Percentiles rank a stretch among this genome's conserved stretches.
These are phyloP conservation scores for Pichia kluyveri DNA, from an alignment of 805 yeast species.

Conservation along the genomic window DNA sequence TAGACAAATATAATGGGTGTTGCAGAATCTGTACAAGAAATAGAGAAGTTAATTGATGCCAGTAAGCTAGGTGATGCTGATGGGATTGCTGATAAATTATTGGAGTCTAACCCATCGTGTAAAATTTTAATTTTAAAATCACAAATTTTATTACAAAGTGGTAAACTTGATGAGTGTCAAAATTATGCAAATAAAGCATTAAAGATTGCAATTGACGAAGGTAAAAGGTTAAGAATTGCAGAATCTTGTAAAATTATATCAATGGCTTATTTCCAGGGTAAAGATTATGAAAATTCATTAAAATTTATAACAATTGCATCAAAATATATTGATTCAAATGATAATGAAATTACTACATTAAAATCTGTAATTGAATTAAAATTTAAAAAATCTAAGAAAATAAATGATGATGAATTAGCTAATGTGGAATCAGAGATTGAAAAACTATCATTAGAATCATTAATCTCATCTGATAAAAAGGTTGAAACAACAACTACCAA, in stretches of 20 bases:
- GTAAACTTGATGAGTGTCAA: constrained; percentile 39
- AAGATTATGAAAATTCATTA: constrained; percentile 33
- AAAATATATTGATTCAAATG: constrained; percentile 30
- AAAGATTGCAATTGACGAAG: constrained; percentile 34
- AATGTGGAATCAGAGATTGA: not conserved
- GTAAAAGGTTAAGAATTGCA: constrained; percentile 38
- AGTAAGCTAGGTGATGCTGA: constrained; percentile 40
- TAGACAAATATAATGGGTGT: constrained; percentile 6
- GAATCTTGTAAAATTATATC: constrained; percentile 41
- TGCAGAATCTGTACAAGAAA: constrained; percentile 21
- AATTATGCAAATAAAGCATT: constrained; percentile 36
- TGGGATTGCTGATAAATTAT: constrained; percentile 28
- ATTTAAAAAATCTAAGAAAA: constrained; percentile 28
- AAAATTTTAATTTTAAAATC: constrained; percentile 41
- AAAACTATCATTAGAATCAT: not conserved
- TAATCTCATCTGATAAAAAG: not conserved
- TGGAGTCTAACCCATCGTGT: constrained; percentile 34
- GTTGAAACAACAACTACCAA: not conserved
- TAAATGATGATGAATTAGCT: constrained; percentile 4
- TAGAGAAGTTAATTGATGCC: constrained; percentile 34
- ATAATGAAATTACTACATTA: constrained; percentile 42
- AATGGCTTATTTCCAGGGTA: constrained; percentile 36
- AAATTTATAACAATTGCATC: constrained; percentile 34
- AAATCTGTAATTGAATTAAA: constrained; percentile 28
- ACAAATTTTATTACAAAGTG: constrained; percentile 37